Conservation (phyloP, 176 grass and related monocot genomes). For the Zoysia japonica region DNA sequence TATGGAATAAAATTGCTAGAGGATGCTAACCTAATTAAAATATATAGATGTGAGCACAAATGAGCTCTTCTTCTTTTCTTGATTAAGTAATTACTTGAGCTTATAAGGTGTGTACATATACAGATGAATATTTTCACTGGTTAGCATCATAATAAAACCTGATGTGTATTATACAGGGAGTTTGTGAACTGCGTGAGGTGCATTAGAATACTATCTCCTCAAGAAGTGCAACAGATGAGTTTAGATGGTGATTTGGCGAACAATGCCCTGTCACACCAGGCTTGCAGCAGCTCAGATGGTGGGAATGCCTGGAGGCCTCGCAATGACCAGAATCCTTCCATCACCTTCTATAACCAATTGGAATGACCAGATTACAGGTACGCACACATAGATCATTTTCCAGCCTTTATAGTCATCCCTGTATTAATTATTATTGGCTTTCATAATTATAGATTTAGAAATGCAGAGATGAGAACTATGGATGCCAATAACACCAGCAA, state of each 20-base stretch:
- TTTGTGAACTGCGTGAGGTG: slow-evolving; percentile 90
- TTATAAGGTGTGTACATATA: background rate
- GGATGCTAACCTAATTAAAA: background rate
- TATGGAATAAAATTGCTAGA: background rate
- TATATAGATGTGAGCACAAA: background rate
- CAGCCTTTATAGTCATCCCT: background rate
- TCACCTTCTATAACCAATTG: slow-evolving; percentile 70
- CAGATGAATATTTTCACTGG: slow-evolving; percentile 6
- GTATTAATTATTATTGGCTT: slow-evolving; percentile 1
- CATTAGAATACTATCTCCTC: slow-evolving; percentile 93
- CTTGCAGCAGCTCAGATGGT: slow-evolving; percentile 89
- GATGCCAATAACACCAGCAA: background rate
- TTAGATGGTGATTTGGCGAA: slow-evolving; percentile 86
- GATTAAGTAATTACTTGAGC: background rate
- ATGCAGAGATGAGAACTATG: background rate
- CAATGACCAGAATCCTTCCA: slow-evolving; percentile 73
- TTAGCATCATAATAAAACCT: slow-evolving; percentile 30
- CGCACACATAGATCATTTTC: background rate
- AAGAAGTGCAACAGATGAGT: slow-evolving; percentile 96
- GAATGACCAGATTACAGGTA: slow-evolving; percentile 51
- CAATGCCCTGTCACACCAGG: slow-evolving; percentile 70
- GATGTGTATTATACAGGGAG: slow-evolving; percentile 62
- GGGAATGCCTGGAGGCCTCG: slow-evolving; percentile 76
- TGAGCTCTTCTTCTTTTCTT: background rate
- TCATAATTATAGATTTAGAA: slow-evolving; percentile 21